phyloP scores from a whole-genome alignment of 306 rosid genomes.

The Acacia confusa region DNA sequence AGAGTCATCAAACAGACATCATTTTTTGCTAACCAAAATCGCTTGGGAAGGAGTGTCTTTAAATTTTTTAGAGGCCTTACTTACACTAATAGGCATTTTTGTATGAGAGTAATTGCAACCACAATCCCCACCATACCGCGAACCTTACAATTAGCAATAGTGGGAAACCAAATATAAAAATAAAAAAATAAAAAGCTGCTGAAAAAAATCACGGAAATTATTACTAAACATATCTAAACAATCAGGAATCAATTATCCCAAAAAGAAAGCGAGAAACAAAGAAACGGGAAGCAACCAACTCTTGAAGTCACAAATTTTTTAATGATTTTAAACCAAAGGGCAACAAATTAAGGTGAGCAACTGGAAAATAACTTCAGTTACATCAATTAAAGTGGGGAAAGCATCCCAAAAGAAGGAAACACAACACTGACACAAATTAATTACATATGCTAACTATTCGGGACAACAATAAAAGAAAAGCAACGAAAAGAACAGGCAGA shows the following conservation, averaged over 20 bases:
- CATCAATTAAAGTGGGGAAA: background rate
- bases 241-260: background rate
- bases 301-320: background rate
- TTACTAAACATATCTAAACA: background rate
- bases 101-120: constrained; percentile 1
- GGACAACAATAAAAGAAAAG: background rate
- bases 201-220: background rate
- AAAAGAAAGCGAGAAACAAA: background rate
- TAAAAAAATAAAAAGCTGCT: background rate
- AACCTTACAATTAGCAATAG: background rate
- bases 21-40: background rate
- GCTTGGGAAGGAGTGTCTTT: background rate
- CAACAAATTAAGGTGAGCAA: background rate
- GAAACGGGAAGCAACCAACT: background rate
- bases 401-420: background rate
- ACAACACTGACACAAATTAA: background rate
- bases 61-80: background rate
- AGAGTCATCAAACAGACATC: background rate
- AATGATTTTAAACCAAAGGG: background rate
- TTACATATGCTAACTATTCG: background rate
- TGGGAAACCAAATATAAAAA: background rate
- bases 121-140: constrained; percentile 4
- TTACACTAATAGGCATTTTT: background rate
- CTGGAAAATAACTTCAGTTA: background rate
- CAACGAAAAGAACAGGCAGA: background rate